Evolutionary conservation across 148 eudicot species (phyloP), one percentile per base, ranked within the genome.

Genomic region (Fagopyrum homotropicum): DNA sequence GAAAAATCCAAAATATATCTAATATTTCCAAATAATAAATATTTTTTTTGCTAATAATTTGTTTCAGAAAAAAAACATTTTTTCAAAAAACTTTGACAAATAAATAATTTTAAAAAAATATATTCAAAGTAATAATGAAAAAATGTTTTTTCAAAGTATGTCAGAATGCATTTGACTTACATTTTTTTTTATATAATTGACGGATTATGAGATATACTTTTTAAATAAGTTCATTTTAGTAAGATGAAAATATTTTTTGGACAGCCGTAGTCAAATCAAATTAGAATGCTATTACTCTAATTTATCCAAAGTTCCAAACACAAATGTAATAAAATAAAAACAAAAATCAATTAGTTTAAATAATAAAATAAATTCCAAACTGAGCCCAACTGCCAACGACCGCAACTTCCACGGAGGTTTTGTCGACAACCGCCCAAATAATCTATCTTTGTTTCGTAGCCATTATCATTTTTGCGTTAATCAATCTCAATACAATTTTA

Each of bases 371-470:
- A 52, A 52, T 11, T 52, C 59, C 17, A 57, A 57, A 19, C 17
- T n/a, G 9, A 0, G 22, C 6, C 6, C 5, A 17, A 57, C 29
- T 1, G 9, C 9, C 63, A 57, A 57, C 63, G 11, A 57, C 63
- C 29, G 30, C 4, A 19, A 19, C 29, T 57, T 57, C 63, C 63
- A 57, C 29, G 22, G 0, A 57, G 63, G 22, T 57, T 15, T 57
- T 57, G 63, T 57, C 29, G 63, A 57, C 63, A 57, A 57, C 35
- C 63, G 63, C 29, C 63, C 63, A 57, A 57, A 9, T 4, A 57
- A 26, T 17, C 63, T 6, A 57, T 57, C 63, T 57, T 57, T n/a
- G 17, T 11, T 11, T 56, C 26, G 26, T 57, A 57, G 29, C 22
- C 22, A 17, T 16, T 57, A 17, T 22, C 26, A 22, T 22, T 22